Evolutionary conservation across 139 green algal genomes (phyloP).

Genomic region (Zygnema circumcarinatum): DNA sequence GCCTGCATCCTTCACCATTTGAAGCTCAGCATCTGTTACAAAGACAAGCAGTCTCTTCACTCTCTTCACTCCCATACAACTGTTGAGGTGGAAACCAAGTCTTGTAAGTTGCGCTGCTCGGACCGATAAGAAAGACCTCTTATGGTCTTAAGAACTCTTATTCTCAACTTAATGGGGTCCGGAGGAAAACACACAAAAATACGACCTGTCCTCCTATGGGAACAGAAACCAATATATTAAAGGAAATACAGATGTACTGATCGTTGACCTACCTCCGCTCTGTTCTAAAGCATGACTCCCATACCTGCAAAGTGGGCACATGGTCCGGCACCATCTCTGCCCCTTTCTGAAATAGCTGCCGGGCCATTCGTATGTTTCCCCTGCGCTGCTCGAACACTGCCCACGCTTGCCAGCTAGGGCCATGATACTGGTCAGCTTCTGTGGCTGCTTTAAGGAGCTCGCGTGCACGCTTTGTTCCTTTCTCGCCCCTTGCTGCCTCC

Average conservation of each 20-base stretch:
- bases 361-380: background rate
- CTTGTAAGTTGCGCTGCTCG: no score
- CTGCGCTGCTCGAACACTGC: slow-evolving; percentile 7
- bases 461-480: background rate
- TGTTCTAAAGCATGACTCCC: background rate
- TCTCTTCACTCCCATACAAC: background rate
- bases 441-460: slow-evolving; percentile 15
- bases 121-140: no score
- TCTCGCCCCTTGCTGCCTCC: slow-evolving; percentile 7
- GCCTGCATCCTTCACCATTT: background rate
- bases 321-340: background rate
- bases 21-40: background rate
- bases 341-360: slow-evolving; percentile 35
- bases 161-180: no score
- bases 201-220: no score
- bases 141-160: no score
- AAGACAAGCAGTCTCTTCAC: background rate
- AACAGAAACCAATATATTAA: no score
- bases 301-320: background rate
- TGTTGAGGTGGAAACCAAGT: no score
- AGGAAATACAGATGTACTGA: no score
- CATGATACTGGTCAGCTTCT: slow-evolving; percentile 18
- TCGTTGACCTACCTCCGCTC: background rate
- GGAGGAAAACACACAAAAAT: no score
- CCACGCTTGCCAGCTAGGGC: slow-evolving; percentile 21